Evolutionary conservation across 176 grass and related monocot species (phyloP).

Genomic region (Juncus effusus): DNA sequence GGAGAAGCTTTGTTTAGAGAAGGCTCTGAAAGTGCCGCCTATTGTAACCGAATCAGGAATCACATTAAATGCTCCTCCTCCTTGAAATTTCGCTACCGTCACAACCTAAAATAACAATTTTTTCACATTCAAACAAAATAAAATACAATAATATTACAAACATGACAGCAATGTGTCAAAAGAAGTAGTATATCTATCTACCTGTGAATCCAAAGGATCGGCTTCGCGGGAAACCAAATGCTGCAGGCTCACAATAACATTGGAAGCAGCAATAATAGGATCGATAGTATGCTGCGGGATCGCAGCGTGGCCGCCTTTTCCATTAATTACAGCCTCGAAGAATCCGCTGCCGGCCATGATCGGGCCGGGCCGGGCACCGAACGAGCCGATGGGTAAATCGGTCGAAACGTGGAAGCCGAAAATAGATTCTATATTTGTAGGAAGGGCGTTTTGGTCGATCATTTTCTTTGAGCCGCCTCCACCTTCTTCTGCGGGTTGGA

Average conservation of each 20-base stretch:
- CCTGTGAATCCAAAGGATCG: conserved; percentile 95
- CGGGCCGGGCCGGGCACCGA: conserved; percentile 65
- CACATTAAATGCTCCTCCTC: conserved; percentile 82
- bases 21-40: conserved; percentile 85
- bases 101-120: conserved; percentile 56
- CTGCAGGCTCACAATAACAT: conserved; percentile 92
- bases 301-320: conserved; percentile 90
- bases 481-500: conserved; percentile 95
- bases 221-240: conserved; percentile 94
- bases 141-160: neutral
- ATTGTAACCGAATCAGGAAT: conserved; percentile 93
- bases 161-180: conserved; percentile 2
- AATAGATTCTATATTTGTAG: conserved; percentile 67
- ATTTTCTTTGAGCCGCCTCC: conserved; percentile 85
- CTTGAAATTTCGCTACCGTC: conserved; percentile 93
- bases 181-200: conserved; percentile 23
- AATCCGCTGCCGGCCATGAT: conserved; percentile 85
- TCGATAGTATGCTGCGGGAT: conserved; percentile 95
- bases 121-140: neutral
- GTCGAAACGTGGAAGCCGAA: conserved; percentile 70
- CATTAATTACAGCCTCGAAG: conserved; percentile 86
- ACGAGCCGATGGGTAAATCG: conserved; percentile 42
- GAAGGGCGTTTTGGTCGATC: conserved; percentile 63
- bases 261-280: conserved; percentile 91
- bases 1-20: conserved; percentile 70